phyloP scores from a whole-genome alignment of 331 rosid genomes.

The Prunus yedoensis region DNA sequence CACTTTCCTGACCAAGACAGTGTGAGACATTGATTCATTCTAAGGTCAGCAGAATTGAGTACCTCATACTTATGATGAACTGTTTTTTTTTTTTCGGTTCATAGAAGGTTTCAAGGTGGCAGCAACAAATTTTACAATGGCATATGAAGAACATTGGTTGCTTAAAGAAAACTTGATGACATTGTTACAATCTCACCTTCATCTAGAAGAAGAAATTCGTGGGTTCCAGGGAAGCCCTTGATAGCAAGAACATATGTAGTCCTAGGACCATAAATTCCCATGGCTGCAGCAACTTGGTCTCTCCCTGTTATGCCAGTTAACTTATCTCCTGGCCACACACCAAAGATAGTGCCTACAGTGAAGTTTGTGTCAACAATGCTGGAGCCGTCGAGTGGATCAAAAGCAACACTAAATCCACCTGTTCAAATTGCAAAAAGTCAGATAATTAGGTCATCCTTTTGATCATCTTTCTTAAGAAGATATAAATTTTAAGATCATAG shows the following conservation, averaged over 20 bases:
- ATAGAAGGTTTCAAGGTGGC: not conserved
- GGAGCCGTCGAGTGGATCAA: constrained; percentile 97
- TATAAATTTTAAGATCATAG: not conserved
- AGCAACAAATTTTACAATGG: no score
- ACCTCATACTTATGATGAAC: not conserved
- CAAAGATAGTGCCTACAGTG: constrained; percentile 97
- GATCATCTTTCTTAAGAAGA: not conserved
- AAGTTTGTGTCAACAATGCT: constrained; percentile 97
- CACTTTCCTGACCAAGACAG: constrained; percentile 69
- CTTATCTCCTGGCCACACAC: constrained; percentile 99
- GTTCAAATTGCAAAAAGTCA: constrained; percentile 21
- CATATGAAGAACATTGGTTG: not conserved
- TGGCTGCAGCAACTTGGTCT: constrained; percentile 97
- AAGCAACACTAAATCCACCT: constrained; percentile 99
- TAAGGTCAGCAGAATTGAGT: not conserved
- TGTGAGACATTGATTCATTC: not conserved
- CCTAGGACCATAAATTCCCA: constrained; percentile 98
- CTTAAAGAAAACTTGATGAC: not conserved
- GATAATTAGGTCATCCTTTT: not conserved
- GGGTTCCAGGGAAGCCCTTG: constrained; percentile 83
- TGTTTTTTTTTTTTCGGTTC: not conserved
- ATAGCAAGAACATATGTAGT: constrained; percentile 92
- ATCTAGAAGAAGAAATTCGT: constrained; percentile 97
- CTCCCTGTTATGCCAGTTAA: constrained; percentile 78
- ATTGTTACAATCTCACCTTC: constrained; percentile 54